phyloP scores from a whole-genome alignment of 1,284 basidiomycete species.

The Marasmius oreades region DNA sequence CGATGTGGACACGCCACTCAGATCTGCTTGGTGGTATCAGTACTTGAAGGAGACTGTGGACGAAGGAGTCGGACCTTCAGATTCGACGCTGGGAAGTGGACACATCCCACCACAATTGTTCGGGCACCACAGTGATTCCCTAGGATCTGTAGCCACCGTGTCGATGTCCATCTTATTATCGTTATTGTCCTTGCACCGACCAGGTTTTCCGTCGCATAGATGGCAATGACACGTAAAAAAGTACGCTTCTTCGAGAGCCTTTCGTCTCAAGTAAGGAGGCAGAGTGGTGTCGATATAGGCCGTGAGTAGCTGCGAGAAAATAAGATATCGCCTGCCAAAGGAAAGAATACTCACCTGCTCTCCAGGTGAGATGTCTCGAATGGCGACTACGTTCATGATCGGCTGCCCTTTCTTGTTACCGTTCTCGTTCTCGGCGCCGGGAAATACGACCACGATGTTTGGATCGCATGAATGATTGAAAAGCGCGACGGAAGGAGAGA shows the following conservation, averaged over 20 bases:
- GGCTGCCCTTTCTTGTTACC: constrained; percentile 44
- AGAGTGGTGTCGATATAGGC: constrained; percentile 86
- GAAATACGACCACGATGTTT: constrained; percentile 89
- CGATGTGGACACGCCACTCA: constrained; percentile 28
- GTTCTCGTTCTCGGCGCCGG: constrained; percentile 35
- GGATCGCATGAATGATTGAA: constrained; percentile 92
- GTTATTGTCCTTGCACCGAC: constrained; percentile 4
- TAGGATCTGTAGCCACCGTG: constrained; percentile 47
- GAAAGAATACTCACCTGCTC: constrained; percentile 65
- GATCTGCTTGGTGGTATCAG: constrained; percentile 33
- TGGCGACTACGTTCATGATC: constrained; percentile 67
- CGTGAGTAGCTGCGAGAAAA: constrained; percentile 49
- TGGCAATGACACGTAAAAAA: constrained; percentile 75
- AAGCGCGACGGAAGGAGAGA: constrained; percentile 78
- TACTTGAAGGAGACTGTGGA: not conserved
- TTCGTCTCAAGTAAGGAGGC: constrained; percentile 54
- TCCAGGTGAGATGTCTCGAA: constrained; percentile 57
- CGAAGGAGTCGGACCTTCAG: constrained; percentile 41
- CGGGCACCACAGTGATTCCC: constrained; percentile 68
- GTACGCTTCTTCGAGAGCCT: constrained; percentile 69
- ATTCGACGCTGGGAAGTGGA: constrained; percentile 36
- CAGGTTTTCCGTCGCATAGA: constrained; percentile 41
- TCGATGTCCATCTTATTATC: not conserved
- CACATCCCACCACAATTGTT: constrained; percentile 61
- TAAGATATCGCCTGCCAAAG: no score